Evolutionary conservation across 805 yeast species (phyloP).

Genomic region (Lipomyces sp.): DNA sequence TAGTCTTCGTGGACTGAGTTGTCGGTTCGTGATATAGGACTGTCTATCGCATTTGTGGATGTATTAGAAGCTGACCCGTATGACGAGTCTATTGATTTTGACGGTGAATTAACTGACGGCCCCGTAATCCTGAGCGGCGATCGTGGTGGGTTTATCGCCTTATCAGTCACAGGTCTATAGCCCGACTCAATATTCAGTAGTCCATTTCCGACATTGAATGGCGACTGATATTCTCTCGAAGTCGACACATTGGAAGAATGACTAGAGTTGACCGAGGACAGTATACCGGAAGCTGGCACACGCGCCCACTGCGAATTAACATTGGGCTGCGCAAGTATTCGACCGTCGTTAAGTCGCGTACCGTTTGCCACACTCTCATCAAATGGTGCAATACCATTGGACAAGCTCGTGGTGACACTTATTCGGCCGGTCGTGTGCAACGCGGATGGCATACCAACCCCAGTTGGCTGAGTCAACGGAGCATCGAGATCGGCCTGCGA

Average conservation of each 20-base stretch:
- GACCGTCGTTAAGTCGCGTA: neutral
- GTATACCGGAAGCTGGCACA: neutral
- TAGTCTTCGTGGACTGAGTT: neutral
- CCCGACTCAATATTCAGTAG: neutral
- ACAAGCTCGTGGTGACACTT: neutral
- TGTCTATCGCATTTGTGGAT: neutral
- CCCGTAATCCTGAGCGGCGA: neutral
- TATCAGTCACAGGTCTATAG: neutral
- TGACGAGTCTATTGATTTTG: neutral
- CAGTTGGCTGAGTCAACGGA: neutral
- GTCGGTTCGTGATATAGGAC: neutral
- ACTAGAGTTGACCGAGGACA: neutral
- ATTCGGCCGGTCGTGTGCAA: neutral
- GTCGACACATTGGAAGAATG: neutral
- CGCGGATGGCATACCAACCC: neutral
- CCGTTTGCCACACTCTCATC: neutral
- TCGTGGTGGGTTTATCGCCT: neutral
- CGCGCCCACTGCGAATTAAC: neutral
- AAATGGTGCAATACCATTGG: neutral
- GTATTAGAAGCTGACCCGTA: neutral
- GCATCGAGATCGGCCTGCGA: neutral
- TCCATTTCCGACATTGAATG: neutral
- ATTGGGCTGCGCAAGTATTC: neutral
- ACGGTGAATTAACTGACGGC: neutral
- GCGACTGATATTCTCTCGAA: neutral